Evolutionary conservation across 441 rosid genomes (phyloP).

Genomic region (Biscutella laevigata): DNA sequence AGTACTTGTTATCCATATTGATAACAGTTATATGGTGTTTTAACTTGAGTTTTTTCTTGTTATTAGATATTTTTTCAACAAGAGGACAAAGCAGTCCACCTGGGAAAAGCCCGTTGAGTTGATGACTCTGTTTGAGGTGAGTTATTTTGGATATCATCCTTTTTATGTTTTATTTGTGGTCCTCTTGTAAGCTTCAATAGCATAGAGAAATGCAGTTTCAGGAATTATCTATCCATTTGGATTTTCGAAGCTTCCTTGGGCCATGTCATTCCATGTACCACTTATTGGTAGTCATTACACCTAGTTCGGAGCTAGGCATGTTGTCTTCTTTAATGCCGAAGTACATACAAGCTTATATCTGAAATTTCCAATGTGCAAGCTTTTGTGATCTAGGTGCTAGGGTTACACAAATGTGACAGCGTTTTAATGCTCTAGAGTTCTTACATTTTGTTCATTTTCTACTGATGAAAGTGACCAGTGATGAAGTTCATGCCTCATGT

Average conservation of each 20-base stretch:
- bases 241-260: constrained; percentile 11
- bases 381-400: constrained; percentile 10
- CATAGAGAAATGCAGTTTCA: constrained; percentile 7
- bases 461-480: constrained; percentile 5
- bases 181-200: constrained; percentile 14
- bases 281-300: constrained; percentile 2
- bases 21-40: constrained; percentile 4
- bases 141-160: constrained; percentile 23
- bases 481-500: constrained; percentile 2
- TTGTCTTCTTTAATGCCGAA: not conserved
- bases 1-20: not conserved
- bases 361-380: constrained; percentile 6
- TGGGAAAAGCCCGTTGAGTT: constrained; percentile 97
- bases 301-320: constrained; percentile 7
- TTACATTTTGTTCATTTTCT: constrained; percentile 9
- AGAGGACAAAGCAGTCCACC: constrained; percentile 68
- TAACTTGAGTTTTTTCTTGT: constrained; percentile 13
- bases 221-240: not conserved
- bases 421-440: constrained; percentile 8
- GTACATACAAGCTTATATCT: constrained; percentile 4
- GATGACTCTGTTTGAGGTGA: constrained; percentile 96
- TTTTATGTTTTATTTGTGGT: constrained; percentile 1
- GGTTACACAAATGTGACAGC: constrained; percentile 3
- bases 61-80: constrained; percentile 82
- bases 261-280: constrained; percentile 1